Evolutionary conservation across 108 stramenopile species (phyloP).

Genomic region (Nitzschia sp.): DNA sequence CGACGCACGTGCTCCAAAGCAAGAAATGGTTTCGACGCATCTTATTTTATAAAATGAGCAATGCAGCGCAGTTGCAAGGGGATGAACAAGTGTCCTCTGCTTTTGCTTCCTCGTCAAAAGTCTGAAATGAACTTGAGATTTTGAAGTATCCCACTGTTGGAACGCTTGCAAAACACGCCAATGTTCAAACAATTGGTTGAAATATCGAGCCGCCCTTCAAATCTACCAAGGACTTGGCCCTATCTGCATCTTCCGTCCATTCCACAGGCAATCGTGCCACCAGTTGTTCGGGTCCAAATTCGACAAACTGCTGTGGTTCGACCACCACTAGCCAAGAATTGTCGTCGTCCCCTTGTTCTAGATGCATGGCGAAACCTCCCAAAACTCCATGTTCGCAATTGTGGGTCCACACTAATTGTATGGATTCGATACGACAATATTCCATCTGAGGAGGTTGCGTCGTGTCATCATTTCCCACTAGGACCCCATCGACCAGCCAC

Average conservation of each 20-base stretch:
- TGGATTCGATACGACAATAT: slow-evolving; percentile 48
- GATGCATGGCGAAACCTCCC: slow-evolving; percentile 47
- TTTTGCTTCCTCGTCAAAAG: too few species aligned
- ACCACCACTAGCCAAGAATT: neutral
- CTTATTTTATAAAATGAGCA: too few species aligned
- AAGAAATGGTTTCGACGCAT: too few species aligned
- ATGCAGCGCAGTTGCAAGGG: too few species aligned
- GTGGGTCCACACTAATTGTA: slow-evolving; percentile 83
- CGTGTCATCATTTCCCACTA: slow-evolving; percentile 58
- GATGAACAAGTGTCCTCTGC: too few species aligned
- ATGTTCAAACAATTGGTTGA: neutral
- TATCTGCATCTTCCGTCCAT: slow-evolving; percentile 15
- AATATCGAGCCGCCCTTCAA: neutral
- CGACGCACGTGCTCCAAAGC: too few species aligned
- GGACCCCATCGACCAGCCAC: slow-evolving; percentile 73
- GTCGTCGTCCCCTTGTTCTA: neutral
- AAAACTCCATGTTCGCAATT: slow-evolving; percentile 84
- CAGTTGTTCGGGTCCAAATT: slow-evolving; percentile 66
- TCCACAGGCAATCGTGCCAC: slow-evolving; percentile 46
- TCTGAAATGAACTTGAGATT: too few species aligned
- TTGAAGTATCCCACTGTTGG: too few species aligned
- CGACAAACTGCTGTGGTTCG: slow-evolving; percentile 23
- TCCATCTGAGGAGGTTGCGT: slow-evolving; percentile 24
- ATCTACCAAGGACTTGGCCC: neutral
- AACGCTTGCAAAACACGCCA: too few species aligned